These are phyloP conservation scores for Corchorus olitorius DNA, from an alignment of 345 rosid species.

Conservation along the genomic window DNA sequence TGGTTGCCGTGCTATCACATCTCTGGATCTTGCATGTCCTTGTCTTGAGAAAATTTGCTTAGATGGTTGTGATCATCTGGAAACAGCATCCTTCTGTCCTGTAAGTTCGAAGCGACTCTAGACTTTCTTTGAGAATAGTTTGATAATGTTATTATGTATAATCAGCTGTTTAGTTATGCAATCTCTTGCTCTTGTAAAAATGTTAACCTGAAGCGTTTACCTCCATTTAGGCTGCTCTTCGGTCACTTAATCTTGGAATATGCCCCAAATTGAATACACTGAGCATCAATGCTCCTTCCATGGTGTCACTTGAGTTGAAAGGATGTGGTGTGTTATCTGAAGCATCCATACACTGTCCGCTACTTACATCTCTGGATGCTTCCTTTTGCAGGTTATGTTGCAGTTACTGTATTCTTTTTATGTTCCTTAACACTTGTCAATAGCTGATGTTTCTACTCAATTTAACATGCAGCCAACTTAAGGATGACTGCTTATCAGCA, in stretches of 20 bases:
- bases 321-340: slow-evolving; percentile 93
- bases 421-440: slow-evolving; percentile 1
- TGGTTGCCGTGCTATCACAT: slow-evolving; percentile 80
- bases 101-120: slow-evolving; percentile 49
- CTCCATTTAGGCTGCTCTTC: slow-evolving; percentile 74
- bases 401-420: slow-evolving; percentile 15
- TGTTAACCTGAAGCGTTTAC: neutral
- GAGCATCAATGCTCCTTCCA: slow-evolving; percentile 68
- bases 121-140: neutral
- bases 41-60: slow-evolving; percentile 75
- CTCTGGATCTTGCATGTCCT: slow-evolving; percentile 83
- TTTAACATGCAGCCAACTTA: slow-evolving; percentile 69
- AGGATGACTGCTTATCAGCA: slow-evolving; percentile 84
- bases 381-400: slow-evolving; percentile 84
- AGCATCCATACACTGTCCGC: slow-evolving; percentile 81
- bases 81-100: slow-evolving; percentile 83
- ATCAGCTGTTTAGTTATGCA: neutral
- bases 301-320: slow-evolving; percentile 91
- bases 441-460: slow-evolving; percentile 23
- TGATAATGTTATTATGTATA: neutral
- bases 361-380: slow-evolving; percentile 84
- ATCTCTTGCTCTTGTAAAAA: neutral
- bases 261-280: slow-evolving; percentile 85
- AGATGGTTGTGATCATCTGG: slow-evolving; percentile 98
- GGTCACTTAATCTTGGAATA: slow-evolving; percentile 89